Evolutionary conservation across 1,284 basidiomycete genomes (phyloP).

Genomic region (Coniferiporia weirii): DNA sequence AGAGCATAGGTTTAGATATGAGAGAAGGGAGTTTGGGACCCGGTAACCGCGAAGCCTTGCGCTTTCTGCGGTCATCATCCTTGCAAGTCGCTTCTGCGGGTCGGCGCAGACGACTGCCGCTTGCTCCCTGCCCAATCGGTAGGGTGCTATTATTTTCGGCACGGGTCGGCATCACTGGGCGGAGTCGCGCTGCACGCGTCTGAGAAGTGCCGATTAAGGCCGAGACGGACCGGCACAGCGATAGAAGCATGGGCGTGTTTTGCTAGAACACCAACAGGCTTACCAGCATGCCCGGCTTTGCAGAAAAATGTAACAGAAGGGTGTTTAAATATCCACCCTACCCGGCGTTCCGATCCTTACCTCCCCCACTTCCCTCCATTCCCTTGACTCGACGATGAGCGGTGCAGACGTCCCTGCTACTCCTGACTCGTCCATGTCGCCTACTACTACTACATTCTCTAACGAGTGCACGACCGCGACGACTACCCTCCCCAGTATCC

Average conservation of each 20-base stretch:
- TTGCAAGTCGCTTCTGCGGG: no score
- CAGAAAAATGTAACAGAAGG: background rate
- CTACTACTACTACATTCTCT: background rate
- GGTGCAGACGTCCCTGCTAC: background rate
- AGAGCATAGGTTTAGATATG: background rate
- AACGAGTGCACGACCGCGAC: background rate
- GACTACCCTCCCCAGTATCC: background rate
- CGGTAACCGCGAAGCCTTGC: background rate
- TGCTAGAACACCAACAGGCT: no score
- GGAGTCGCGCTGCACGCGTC: background rate
- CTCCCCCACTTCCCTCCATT: background rate
- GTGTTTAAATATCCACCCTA: background rate
- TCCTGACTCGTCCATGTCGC: background rate
- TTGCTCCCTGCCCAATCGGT: background rate
- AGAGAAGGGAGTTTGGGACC: background rate
- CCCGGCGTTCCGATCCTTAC: background rate
- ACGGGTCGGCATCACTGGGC: background rate
- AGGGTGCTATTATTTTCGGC: background rate
- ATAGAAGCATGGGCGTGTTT: background rate
- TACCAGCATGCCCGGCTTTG: background rate
- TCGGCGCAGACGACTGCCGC: no score
- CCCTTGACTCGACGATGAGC: background rate
- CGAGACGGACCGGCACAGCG: background rate
- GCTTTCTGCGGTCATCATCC: background rate
- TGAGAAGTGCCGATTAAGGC: background rate